Evolutionary conservation across 2,329 filamentous ascomycete genomes (phyloP).

Genomic region (Xylaria sp.): DNA sequence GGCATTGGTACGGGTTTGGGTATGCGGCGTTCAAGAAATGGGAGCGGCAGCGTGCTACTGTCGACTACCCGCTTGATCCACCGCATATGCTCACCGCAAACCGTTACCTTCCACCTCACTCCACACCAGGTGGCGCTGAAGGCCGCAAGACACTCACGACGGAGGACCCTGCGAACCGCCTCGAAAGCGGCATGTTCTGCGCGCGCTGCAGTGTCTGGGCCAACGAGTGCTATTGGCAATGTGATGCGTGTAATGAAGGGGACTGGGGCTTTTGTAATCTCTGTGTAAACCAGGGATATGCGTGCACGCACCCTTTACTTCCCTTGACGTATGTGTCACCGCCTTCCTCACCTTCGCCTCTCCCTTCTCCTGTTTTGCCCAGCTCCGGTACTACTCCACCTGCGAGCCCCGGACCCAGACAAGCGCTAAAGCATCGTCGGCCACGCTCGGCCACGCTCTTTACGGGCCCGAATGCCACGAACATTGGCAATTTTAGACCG

Average conservation of each 20-base stretch:
- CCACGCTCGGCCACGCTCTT: conserved; percentile 59
- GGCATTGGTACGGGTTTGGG: conserved; percentile 90
- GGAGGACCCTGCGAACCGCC: conserved; percentile 72
- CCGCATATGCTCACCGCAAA: conserved; percentile 69
- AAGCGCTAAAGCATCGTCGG: conserved; percentile 45
- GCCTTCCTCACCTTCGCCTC: conserved; percentile 39
- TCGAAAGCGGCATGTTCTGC: conserved; percentile 87
- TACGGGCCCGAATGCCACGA: conserved; percentile 57
- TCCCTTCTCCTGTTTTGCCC: conserved; percentile 44
- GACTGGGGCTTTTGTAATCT: conserved; percentile 94
- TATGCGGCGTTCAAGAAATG: conserved; percentile 75
- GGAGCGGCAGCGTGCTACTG: conserved; percentile 61
- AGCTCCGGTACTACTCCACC: conserved; percentile 45
- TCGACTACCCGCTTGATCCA: conserved; percentile 52
- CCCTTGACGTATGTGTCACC: conserved; percentile 73
- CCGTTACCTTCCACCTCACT: conserved; percentile 64
- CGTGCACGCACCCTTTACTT: conserved; percentile 83
- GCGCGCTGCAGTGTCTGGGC: conserved; percentile 76
- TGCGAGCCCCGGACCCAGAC: conserved; percentile 44
- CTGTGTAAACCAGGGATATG: conserved; percentile 84
- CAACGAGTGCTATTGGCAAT: conserved; percentile 91
- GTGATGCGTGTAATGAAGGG: conserved; percentile 85
- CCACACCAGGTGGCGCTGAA: conserved; percentile 62
- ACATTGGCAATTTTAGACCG: conserved; percentile 68
- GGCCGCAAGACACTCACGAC: conserved; percentile 68